These are phyloP conservation scores for Scleromitrula shiraiana DNA, from an alignment of 2,329 filamentous ascomycete species.

Conservation along the genomic window DNA sequence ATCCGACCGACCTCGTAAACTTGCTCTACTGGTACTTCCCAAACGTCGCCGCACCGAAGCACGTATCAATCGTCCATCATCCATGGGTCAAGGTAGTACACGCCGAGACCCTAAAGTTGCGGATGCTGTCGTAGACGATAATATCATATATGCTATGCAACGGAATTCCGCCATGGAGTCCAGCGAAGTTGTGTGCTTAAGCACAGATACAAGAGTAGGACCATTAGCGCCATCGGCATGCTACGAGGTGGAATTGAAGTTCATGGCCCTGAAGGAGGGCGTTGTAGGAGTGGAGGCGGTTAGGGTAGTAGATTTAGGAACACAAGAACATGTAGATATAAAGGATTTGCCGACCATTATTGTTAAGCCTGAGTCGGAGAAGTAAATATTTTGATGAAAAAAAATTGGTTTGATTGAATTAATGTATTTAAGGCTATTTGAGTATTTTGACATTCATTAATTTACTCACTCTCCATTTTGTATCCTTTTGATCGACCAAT, in stretches of 20 bases:
- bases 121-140: slow-evolving; percentile 64
- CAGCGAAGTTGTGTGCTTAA: slow-evolving; percentile 65
- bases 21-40: slow-evolving; percentile 62
- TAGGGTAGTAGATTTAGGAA: slow-evolving; percentile 63
- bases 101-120: slow-evolving; percentile 37
- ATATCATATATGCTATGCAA: slow-evolving; percentile 63
- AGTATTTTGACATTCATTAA: background rate
- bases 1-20: slow-evolving; percentile 52
- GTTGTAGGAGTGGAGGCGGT: slow-evolving; percentile 65
- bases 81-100: slow-evolving; percentile 34
- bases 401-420: background rate
- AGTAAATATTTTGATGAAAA: background rate
- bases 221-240: slow-evolving; percentile 65
- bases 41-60: slow-evolving; percentile 54
- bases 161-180: slow-evolving; percentile 54
- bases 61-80: slow-evolving; percentile 36
- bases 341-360: slow-evolving; percentile 65
- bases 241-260: slow-evolving; percentile 64
- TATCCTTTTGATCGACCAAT: no score
- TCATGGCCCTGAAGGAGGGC: slow-evolving; percentile 59
- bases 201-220: slow-evolving; percentile 65
- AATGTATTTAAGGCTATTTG: no score
- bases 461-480: no score
- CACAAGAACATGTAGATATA: slow-evolving; percentile 70
- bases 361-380: slow-evolving; percentile 28